Percentiles rank a stretch among this genome's conserved stretches.
These are phyloP conservation scores for Bipolaris cookei DNA, from an alignment of 2,329 filamentous ascomycete species.

Conservation along the genomic window DNA sequence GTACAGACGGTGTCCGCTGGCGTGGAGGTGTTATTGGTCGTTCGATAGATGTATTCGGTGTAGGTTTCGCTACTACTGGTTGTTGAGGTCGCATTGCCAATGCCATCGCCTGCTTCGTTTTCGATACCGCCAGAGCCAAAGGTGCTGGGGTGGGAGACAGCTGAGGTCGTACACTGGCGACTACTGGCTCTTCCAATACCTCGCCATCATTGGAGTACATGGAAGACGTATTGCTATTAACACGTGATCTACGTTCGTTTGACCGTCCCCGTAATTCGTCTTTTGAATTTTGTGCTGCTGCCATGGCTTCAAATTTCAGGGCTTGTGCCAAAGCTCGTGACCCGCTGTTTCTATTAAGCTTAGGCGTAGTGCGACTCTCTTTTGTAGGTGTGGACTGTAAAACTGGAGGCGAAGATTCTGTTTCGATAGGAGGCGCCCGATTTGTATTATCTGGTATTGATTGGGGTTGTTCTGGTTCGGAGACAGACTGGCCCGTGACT, in stretches of 20 bases:
- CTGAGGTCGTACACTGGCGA: neutral
- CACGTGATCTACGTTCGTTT: slow-evolving; percentile 15
- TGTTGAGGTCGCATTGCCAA: neutral
- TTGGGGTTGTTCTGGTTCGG: neutral
- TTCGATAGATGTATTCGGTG: neutral
- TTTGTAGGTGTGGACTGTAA: neutral
- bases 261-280: neutral
- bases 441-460: neutral
- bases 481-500: too few relatives aligned
- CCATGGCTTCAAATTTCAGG: slow-evolving; percentile 40
- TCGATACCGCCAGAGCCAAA: slow-evolving; percentile 1
- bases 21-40: slow-evolving; percentile 12
- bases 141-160: slow-evolving; percentile 9
- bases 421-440: neutral
- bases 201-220: slow-evolving; percentile 11
- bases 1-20: slow-evolving; percentile 3
- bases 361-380: slow-evolving; percentile 31
- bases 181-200: neutral
- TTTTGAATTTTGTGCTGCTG: slow-evolving; percentile 16
- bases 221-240: slow-evolving; percentile 6
- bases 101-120: slow-evolving; percentile 3
- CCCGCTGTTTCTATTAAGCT: slow-evolving; percentile 31
- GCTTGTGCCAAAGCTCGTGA: slow-evolving; percentile 38
- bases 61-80: neutral
- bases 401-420: neutral